Conservation (phyloP, 148 eudicot species). For the Spergularia bocconei region DNA sequence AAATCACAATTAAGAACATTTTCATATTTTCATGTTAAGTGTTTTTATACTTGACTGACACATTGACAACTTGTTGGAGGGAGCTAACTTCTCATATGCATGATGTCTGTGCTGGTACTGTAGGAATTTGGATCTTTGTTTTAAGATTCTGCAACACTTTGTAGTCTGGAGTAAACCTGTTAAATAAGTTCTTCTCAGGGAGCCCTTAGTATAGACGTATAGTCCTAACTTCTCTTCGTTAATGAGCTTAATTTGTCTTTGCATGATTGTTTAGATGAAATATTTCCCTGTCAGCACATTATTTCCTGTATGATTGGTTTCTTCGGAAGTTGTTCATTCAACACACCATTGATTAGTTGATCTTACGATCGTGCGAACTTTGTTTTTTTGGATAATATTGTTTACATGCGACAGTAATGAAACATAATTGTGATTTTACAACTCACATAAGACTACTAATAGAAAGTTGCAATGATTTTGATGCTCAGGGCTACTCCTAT, state of each 20-base stretch:
- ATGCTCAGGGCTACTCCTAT: conserved; percentile 62
- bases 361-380: neutral
- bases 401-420: too few relatives aligned
- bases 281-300: neutral
- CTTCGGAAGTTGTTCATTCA: neutral
- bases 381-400: neutral
- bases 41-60: neutral
- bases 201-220: neutral
- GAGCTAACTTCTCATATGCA: too few relatives aligned
- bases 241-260: neutral
- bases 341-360: neutral
- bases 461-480: neutral
- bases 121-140: too few relatives aligned
- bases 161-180: neutral
- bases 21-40: neutral
- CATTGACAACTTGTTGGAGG: too few relatives aligned
- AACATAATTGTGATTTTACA: too few relatives aligned
- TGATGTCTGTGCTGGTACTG: too few relatives aligned
- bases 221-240: neutral
- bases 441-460: too few relatives aligned
- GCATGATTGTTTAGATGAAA: neutral
- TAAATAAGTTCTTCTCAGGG: neutral
- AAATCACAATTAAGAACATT: neutral
- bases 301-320: neutral
- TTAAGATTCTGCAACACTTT: too few relatives aligned